These are phyloP conservation scores for Coffea humblotiana DNA, from an alignment of 305 asterid species.

Conservation along the genomic window DNA sequence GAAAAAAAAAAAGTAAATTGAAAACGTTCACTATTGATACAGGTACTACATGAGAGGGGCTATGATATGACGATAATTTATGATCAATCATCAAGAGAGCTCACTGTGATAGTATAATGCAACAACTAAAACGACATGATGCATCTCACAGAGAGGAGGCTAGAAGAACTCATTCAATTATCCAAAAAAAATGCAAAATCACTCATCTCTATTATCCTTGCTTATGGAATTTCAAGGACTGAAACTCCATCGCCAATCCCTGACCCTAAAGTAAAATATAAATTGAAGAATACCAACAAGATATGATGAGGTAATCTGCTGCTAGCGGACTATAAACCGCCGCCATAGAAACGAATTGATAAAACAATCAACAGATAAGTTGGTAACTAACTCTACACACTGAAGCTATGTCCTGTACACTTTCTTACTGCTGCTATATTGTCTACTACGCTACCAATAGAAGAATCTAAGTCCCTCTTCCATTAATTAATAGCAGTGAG, in stretches of 20 bases:
- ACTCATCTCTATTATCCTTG: neutral
- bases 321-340: neutral
- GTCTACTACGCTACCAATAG: neutral
- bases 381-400: conserved; percentile 11
- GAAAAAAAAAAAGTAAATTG: no score
- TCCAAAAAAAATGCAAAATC: neutral
- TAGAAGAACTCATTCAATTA: neutral
- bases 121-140: neutral
- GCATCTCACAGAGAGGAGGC: no score
- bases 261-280: neutral
- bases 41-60: no score
- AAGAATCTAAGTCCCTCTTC: neutral
- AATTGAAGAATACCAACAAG: neutral
- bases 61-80: no score
- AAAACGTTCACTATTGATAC: no score
- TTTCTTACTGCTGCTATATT: neutral
- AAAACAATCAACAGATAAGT: neutral
- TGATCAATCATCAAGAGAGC: neutral
- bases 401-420: conserved; percentile 23
- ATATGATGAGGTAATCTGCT: neutral
- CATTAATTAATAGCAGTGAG: conserved; percentile 72
- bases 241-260: neutral
- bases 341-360: neutral
- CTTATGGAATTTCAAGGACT: conserved; percentile 4
- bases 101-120: neutral